Percentiles rank a stretch among this genome's conserved stretches.
Conservation (phyloP, 495 filamentous ascomycete species). For the Trichoderma asperelloides region DNA sequence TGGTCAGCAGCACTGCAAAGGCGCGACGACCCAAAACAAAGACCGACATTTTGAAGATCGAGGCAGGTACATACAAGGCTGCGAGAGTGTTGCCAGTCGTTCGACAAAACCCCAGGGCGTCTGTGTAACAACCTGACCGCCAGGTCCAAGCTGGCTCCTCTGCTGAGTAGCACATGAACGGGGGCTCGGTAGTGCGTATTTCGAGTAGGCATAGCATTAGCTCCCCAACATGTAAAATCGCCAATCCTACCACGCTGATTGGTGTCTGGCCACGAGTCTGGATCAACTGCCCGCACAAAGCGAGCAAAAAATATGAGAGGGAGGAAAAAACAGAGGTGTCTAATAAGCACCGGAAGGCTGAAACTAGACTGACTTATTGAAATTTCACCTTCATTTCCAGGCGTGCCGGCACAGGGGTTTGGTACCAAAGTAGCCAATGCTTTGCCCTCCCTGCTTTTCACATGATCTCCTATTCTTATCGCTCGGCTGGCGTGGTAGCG, state of each 20-base stretch:
- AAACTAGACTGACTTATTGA: not conserved
- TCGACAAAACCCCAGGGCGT: not conserved
- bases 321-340: not conserved
- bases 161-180: too few relatives aligned
- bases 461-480: slow-evolving; percentile 8
- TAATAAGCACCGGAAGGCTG: not conserved
- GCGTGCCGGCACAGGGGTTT: not conserved
- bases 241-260: not conserved
- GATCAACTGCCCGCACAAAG: not conserved
- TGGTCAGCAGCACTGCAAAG: not conserved
- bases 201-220: not conserved
- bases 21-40: not conserved
- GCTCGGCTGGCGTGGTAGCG: slow-evolving; percentile 3
- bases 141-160: not conserved
- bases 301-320: not conserved
- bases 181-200: too few relatives aligned
- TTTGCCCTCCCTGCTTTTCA: not conserved
- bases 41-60: not conserved
- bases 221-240: not conserved
- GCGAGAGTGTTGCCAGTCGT: not conserved
- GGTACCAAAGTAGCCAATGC: not conserved
- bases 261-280: not conserved
- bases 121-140: not conserved
- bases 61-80: slow-evolving; percentile 6
- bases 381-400: not conserved